These are phyloP conservation scores for Guadua angustifolia DNA, from an alignment of 176 grass and related monocot genomes.

Conservation along the genomic window DNA sequence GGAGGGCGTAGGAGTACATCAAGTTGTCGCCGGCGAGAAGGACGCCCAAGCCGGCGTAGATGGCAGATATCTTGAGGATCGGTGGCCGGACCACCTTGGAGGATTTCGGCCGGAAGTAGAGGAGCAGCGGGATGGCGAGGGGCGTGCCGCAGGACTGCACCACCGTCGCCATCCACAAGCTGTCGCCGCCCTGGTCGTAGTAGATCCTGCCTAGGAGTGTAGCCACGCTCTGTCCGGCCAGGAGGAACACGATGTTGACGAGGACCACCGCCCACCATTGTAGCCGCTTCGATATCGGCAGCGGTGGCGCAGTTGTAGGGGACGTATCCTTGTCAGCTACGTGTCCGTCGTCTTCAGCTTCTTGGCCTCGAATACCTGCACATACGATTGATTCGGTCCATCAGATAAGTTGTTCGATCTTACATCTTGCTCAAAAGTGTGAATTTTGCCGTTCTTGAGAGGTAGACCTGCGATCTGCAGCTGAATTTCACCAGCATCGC, in stretches of 20 bases:
- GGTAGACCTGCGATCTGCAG: slow-evolving; percentile 48
- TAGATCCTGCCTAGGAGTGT: slow-evolving; percentile 55
- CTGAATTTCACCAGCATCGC: slow-evolving; percentile 47
- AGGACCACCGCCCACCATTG: slow-evolving; percentile 49
- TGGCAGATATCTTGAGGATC: slow-evolving; percentile 42
- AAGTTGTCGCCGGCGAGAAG: slow-evolving; percentile 61
- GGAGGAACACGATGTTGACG: slow-evolving; percentile 48
- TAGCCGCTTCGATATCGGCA: slow-evolving; percentile 27
- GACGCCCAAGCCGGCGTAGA: slow-evolving; percentile 59
- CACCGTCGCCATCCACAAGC: slow-evolving; percentile 54
- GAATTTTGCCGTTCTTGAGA: not conserved
- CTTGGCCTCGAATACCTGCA: slow-evolving; percentile 42
- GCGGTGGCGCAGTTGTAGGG: not conserved
- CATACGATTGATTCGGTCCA: not conserved
- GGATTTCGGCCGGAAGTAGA: slow-evolving; percentile 40
- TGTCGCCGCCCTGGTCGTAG: slow-evolving; percentile 61
- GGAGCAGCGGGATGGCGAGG: slow-evolving; percentile 43
- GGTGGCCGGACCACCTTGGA: slow-evolving; percentile 10
- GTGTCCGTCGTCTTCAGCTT: not conserved
- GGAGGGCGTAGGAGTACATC: slow-evolving; percentile 73
- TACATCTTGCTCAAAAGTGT: not conserved
- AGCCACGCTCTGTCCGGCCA: slow-evolving; percentile 48
- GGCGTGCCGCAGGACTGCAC: slow-evolving; percentile 62
- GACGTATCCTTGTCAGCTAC: not conserved
- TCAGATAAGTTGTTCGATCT: not conserved